A percentile compares a stretch with the other conserved stretches of the same genome.
Evolutionary conservation across 495 filamentous ascomycete species (phyloP).

Genomic region (Trichoderma gamsii): DNA sequence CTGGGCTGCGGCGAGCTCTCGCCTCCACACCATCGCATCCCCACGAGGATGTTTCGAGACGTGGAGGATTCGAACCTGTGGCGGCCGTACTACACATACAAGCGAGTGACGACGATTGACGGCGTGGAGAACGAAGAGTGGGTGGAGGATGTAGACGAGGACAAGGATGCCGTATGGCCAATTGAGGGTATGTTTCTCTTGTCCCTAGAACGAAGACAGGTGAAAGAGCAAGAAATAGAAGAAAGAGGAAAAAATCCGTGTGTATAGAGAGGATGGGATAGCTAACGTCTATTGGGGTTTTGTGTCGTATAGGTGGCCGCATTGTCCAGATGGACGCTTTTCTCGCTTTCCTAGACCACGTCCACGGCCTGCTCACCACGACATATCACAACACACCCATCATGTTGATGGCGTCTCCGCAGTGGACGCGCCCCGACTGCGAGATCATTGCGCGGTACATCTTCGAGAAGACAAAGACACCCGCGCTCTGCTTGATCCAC

Average conservation of each 20-base stretch:
- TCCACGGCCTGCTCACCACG: conserved; percentile 79
- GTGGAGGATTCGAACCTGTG: conserved; percentile 67
- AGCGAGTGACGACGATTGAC: conserved; percentile 48
- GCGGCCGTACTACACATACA: conserved; percentile 75
- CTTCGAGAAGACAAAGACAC: conserved; percentile 94
- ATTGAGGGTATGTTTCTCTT: conserved; percentile 45
- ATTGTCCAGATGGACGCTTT: conserved; percentile 87
- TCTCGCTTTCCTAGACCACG: conserved; percentile 80
- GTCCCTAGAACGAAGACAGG: neutral
- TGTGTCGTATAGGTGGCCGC: conserved; percentile 49
- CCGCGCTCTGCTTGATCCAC: conserved; percentile 81
- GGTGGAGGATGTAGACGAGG: conserved; percentile 81
- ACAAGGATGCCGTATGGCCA: conserved; percentile 85
- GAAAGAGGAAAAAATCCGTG: neutral
- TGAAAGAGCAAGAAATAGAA: neutral
- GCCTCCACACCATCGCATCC: conserved; percentile 71
- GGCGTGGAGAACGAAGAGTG: conserved; percentile 47
- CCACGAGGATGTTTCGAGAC: conserved; percentile 89
- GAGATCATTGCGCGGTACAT: conserved; percentile 83
- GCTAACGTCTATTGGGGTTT: neutral
- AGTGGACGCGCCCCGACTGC: conserved; percentile 77
- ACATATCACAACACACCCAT: conserved; percentile 88
- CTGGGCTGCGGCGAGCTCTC: conserved; percentile 89
- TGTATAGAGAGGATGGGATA: neutral
- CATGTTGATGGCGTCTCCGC: conserved; percentile 76